A percentile compares a stretch with the other conserved stretches of the same genome.
These are phyloP conservation scores for Phlyctochytrium arcticum DNA, from an alignment of 192 early-diverging fungal species.

Conservation along the genomic window DNA sequence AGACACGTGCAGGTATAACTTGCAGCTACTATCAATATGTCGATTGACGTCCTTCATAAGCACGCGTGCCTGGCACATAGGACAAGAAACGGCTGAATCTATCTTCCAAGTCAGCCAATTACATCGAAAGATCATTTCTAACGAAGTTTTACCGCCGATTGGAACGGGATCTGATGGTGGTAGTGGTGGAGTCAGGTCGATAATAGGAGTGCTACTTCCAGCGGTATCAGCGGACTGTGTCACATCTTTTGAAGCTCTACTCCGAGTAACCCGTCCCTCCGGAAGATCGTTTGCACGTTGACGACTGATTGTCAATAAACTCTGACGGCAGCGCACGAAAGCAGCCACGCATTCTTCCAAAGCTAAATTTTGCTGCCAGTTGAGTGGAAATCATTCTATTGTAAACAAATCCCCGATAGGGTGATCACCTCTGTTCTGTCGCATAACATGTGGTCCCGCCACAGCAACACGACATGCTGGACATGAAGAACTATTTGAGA, in stretches of 20 bases:
- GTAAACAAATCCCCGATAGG: no score
- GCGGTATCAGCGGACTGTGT: slow-evolving; percentile 4
- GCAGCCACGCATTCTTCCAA: not conserved
- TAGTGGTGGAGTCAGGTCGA: not conserved
- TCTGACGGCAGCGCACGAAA: not conserved
- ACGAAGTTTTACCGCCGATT: not conserved
- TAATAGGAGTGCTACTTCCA: not conserved
- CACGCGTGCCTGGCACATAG: slow-evolving; percentile 29
- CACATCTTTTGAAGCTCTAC: no score
- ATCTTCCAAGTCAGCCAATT: not conserved
- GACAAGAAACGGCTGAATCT: slow-evolving; percentile 27
- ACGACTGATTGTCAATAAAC: not conserved
- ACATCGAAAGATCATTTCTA: not conserved
- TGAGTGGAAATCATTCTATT: no score
- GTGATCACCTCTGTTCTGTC: slow-evolving; percentile 27
- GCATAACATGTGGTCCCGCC: slow-evolving; percentile 18
- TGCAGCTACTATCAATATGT: slow-evolving; percentile 35
- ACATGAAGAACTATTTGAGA: slow-evolving; percentile 56
- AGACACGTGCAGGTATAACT: not conserved
- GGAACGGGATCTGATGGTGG: not conserved
- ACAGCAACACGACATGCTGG: slow-evolving; percentile 58
- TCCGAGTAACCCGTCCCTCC: no score
- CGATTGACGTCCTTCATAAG: slow-evolving; percentile 19
- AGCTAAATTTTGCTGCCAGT: not conserved
- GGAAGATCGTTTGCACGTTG: no score